Percentiles rank a stretch among this genome's conserved stretches.
Conservation (phyloP, 306 rosid genomes). For the Trifolium fragiferum region DNA sequence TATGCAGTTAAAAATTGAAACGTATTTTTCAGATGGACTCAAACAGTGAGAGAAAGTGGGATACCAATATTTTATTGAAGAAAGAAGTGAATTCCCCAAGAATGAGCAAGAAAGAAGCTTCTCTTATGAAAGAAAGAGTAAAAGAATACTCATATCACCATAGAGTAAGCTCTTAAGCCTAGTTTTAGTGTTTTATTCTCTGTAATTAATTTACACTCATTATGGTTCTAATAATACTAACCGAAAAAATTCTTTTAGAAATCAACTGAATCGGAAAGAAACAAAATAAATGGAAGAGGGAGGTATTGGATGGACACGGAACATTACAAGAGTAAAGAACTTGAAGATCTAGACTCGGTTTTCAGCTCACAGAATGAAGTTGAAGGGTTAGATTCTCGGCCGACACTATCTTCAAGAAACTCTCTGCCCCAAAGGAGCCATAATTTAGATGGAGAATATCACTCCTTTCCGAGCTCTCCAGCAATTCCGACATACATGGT, state of each 20-base stretch:
- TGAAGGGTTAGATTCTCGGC: slow-evolving; percentile 60
- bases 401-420: slow-evolving; percentile 51
- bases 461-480: slow-evolving; percentile 66
- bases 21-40: slow-evolving; percentile 71
- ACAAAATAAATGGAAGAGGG: slow-evolving; percentile 77
- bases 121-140: slow-evolving; percentile 59
- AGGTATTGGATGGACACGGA: slow-evolving; percentile 93
- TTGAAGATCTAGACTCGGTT: slow-evolving; percentile 76
- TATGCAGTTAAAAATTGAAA: slow-evolving; percentile 18
- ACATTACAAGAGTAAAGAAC: slow-evolving; percentile 81
- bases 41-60: slow-evolving; percentile 70
- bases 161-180: slow-evolving; percentile 56
- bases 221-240: background rate
- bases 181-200: slow-evolving; percentile 10
- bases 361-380: slow-evolving; percentile 50
- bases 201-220: background rate
- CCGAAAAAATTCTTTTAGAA: slow-evolving; percentile 50
- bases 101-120: slow-evolving; percentile 72
- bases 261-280: slow-evolving; percentile 85
- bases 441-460: slow-evolving; percentile 43
- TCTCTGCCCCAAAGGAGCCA: background rate
- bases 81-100: slow-evolving; percentile 60
- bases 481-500: slow-evolving; percentile 89
- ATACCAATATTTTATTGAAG: slow-evolving; percentile 65
- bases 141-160: slow-evolving; percentile 68